These are phyloP conservation scores for Rhododendron kiyosumense DNA, from an alignment of 148 eudicot species.

Conservation along the genomic window DNA sequence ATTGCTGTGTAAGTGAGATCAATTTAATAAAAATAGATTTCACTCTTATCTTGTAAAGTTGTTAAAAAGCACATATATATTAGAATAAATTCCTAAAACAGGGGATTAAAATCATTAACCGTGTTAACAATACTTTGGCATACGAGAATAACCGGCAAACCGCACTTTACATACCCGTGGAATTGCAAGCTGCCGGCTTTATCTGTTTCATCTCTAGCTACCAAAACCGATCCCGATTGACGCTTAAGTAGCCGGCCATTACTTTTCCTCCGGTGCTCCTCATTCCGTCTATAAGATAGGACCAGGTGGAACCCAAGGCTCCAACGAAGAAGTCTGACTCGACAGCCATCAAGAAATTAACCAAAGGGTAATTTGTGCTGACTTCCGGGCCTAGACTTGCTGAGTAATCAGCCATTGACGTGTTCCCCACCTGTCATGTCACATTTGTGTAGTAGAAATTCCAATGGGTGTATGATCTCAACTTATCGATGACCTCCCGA, in stretches of 20 bases:
- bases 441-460: constrained; percentile 71
- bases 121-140: no score
- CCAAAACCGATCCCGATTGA: constrained; percentile 94
- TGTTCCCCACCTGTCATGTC: constrained; percentile 69
- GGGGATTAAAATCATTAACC: no score
- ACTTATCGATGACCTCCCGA: constrained; percentile 64
- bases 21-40: no score
- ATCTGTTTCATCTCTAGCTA: constrained; percentile 10
- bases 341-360: constrained; percentile 90
- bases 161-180: background rate
- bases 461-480: constrained; percentile 57
- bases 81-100: no score
- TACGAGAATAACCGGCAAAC: background rate
- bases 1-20: no score
- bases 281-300: constrained; percentile 90
- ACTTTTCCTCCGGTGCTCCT: constrained; percentile 95
- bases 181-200: background rate
- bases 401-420: constrained; percentile 81
- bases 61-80: no score
- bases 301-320: constrained; percentile 95
- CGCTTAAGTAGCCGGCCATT: constrained; percentile 93
- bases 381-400: constrained; percentile 79
- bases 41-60: no score
- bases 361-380: constrained; percentile 90
- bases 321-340: constrained; percentile 90